Conservation (phyloP, 306 rosid species). For the Vigna angularis region DNA sequence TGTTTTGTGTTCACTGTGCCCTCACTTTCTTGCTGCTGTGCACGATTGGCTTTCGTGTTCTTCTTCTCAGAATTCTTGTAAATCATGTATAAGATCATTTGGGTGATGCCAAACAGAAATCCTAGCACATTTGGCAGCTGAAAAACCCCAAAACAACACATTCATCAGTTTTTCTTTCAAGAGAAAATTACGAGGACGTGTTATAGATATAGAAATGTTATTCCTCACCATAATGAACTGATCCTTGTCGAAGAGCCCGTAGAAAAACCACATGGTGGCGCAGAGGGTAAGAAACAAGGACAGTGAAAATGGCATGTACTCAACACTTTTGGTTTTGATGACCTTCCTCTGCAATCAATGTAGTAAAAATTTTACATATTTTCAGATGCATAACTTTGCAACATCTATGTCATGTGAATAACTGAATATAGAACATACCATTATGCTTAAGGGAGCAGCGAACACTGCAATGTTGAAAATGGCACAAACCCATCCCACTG, state of each 20-base stretch:
- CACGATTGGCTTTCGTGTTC: not conserved
- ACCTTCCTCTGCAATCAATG: slow-evolving; percentile 65
- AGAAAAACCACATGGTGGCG: slow-evolving; percentile 75
- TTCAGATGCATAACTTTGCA: not conserved
- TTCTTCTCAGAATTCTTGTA: slow-evolving; percentile 52
- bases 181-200: not conserved
- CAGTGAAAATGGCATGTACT: slow-evolving; percentile 72
- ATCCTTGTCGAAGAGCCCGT: slow-evolving; percentile 64
- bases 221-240: slow-evolving; percentile 67
- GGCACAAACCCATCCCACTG: slow-evolving; percentile 69
- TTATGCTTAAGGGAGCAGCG: slow-evolving; percentile 77
- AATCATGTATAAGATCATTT: slow-evolving; percentile 59
- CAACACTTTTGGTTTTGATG: slow-evolving; percentile 68
- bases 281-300: slow-evolving; percentile 66
- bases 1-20: slow-evolving; percentile 24
- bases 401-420: not conserved
- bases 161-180: slow-evolving; percentile 16
- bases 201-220: not conserved
- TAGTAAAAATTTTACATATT: not conserved
- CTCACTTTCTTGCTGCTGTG: slow-evolving; percentile 25
- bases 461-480: slow-evolving; percentile 70
- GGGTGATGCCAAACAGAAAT: slow-evolving; percentile 62
- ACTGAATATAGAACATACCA: slow-evolving; percentile 50
- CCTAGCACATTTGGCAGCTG: slow-evolving; percentile 78
- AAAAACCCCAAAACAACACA: not conserved